Conservation (phyloP, 1,139 yeast species). For the Kodamaea plutei region DNA sequence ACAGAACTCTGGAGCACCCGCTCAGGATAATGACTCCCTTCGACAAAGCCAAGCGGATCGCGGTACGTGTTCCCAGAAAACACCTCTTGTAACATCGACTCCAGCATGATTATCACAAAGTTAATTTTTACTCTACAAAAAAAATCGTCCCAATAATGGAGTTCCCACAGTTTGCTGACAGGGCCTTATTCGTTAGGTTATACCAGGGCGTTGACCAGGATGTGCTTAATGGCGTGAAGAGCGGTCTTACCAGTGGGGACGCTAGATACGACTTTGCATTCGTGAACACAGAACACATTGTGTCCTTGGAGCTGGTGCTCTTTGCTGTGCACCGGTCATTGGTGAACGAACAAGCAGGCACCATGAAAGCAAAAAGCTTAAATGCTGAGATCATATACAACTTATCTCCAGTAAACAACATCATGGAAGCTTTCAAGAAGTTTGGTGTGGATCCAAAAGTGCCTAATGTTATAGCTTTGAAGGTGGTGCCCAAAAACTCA, state of each 20-base stretch:
- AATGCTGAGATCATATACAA: constrained; percentile 41
- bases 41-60: constrained; percentile 2
- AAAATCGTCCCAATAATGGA: constrained; percentile 7
- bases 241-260: constrained; percentile 28
- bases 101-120: neutral
- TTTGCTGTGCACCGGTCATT: constrained; percentile 34
- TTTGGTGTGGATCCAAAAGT: constrained; percentile 38
- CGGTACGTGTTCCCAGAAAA: constrained; percentile 1
- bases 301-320: constrained; percentile 35
- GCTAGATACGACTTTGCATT: constrained; percentile 38
- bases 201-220: constrained; percentile 18
- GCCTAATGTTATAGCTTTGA: constrained; percentile 29
- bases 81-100: neutral
- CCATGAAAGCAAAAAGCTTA: constrained; percentile 38
- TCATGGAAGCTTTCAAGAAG: constrained; percentile 39
- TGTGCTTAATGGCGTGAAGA: constrained; percentile 24
- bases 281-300: constrained; percentile 33
- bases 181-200: constrained; percentile 22
- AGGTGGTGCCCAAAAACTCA: constrained; percentile 22
- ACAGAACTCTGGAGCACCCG: constrained; percentile 28
- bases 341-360: constrained; percentile 21
- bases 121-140: too few species aligned
- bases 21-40: constrained; percentile 29
- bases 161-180: constrained; percentile 35
- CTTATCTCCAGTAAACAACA: constrained; percentile 42